phyloP scores from a whole-genome alignment of 1,139 yeast genomes.

The Spathaspora sp. region DNA sequence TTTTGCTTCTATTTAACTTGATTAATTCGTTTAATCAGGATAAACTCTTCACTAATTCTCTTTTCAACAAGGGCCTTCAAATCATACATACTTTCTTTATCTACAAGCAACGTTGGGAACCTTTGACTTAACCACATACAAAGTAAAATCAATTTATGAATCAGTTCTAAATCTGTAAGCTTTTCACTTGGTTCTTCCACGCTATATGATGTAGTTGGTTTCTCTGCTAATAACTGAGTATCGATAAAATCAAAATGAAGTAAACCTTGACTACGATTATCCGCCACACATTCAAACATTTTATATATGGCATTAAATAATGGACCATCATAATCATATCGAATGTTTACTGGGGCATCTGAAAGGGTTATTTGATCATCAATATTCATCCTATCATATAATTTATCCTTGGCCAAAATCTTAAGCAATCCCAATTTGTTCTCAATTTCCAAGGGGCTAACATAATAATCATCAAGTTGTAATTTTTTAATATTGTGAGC shows the following conservation, averaged over 20 bases:
- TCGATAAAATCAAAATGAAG: constrained; percentile 45
- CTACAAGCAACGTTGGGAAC: constrained; percentile 79
- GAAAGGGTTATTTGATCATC: constrained; percentile 60
- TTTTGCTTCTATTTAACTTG: constrained; percentile 2
- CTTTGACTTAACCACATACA: constrained; percentile 87
- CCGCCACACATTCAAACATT: constrained; percentile 38
- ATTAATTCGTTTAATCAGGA: constrained; percentile 33
- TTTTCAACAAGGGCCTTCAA: constrained; percentile 65
- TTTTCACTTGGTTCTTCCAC: constrained; percentile 28
- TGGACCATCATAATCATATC: constrained; percentile 22
- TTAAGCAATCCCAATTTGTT: constrained; percentile 43
- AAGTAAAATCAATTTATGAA: constrained; percentile 67
- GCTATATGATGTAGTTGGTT: constrained; percentile 18
- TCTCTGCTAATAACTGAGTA: constrained; percentile 21
- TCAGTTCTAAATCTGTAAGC: constrained; percentile 58
- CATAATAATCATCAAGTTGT: constrained; percentile 28
- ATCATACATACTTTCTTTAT: constrained; percentile 70
- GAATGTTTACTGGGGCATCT: constrained; percentile 55
- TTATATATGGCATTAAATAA: constrained; percentile 28
- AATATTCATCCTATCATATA: constrained; percentile 26
- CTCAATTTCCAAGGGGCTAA: constrained; percentile 48
- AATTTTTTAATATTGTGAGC: constrained; percentile 31
- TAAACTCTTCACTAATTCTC: constrained; percentile 62
- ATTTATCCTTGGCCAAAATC: constrained; percentile 39
- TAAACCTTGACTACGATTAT: constrained; percentile 38